Conservation (phyloP, 2,329 filamentous ascomycete species). For the Purpureocillium lavendulum region DNA sequence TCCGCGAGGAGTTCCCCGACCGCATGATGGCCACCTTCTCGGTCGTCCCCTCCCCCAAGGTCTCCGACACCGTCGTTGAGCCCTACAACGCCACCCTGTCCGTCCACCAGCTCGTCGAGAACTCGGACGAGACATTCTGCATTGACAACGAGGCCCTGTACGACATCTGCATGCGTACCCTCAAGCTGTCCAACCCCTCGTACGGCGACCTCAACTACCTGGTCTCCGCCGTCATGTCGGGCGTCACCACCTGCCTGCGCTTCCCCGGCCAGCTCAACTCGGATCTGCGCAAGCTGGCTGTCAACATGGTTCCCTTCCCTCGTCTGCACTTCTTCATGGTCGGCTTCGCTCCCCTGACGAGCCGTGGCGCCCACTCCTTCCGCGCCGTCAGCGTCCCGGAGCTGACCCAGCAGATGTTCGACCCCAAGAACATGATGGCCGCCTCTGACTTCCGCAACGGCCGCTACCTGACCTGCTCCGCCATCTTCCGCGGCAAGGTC, state of each 20-base stretch:
- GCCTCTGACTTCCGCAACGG: slow-evolving; percentile 99
- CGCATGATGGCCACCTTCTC: slow-evolving; percentile 99
- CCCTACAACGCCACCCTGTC: slow-evolving; percentile 99
- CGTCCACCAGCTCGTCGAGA: slow-evolving; percentile 98
- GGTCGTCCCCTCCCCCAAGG: slow-evolving; percentile 97
- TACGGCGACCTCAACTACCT: slow-evolving; percentile 99
- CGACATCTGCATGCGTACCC: slow-evolving; percentile 99
- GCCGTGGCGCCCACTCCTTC: slow-evolving; percentile 79
- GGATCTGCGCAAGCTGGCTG: slow-evolving; percentile 96
- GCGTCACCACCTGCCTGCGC: slow-evolving; percentile 95
- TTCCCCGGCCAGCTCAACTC: slow-evolving; percentile 99
- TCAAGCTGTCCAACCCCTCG: slow-evolving; percentile 97
- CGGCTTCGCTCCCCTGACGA: slow-evolving; percentile 96
- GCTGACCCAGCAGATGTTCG: slow-evolving; percentile 99
- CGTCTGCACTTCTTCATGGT: slow-evolving; percentile 99
- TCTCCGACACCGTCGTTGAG: slow-evolving; percentile 98
- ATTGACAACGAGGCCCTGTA: slow-evolving; percentile 99
- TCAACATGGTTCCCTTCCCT: slow-evolving; percentile 99
- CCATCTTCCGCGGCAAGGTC: slow-evolving; percentile 99
- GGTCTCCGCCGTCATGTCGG: slow-evolving; percentile 98
- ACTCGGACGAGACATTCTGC: slow-evolving; percentile 99
- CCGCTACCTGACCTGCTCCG: slow-evolving; percentile 98
- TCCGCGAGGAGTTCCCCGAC: slow-evolving; percentile 99
- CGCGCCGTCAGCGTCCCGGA: slow-evolving; percentile 95
- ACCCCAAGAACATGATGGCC: slow-evolving; percentile 99